These are phyloP conservation scores for Laetiporus sulphureus DNA, from an alignment of 1,284 basidiomycete species.

Conservation along the genomic window DNA sequence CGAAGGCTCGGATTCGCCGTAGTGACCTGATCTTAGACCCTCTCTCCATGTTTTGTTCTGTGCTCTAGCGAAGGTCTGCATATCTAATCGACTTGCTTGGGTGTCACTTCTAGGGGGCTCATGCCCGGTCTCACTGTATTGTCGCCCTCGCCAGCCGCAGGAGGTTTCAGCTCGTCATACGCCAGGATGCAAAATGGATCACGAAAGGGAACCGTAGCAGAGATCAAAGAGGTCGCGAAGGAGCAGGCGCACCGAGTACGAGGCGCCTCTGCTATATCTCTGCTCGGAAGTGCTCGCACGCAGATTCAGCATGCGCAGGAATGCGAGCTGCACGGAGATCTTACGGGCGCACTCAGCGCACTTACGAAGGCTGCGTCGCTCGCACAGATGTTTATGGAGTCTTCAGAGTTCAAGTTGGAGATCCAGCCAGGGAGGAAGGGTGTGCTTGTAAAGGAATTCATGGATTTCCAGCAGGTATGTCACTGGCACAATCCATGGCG, in stretches of 20 bases:
- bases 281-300: conserved; percentile 53
- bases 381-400: conserved; percentile 48
- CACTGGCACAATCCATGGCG: no score
- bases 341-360: conserved; percentile 50
- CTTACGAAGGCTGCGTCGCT: conserved; percentile 57
- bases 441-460: conserved; percentile 47
- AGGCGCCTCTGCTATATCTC: conserved; percentile 45
- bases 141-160: conserved; percentile 24
- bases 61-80: no score
- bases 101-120: conserved; percentile 14
- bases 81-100: no score
- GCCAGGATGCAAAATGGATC: conserved; percentile 31
- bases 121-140: conserved; percentile 32
- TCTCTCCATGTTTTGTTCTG: no score
- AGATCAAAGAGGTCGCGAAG: conserved; percentile 59
- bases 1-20: no score
- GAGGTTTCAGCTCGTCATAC: conserved; percentile 18
- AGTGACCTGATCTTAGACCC: no score
- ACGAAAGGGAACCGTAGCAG: conserved; percentile 37
- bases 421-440: conserved; percentile 38
- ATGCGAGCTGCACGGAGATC: conserved; percentile 48
- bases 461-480: conserved; percentile 53
- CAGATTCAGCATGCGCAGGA: conserved; percentile 45
- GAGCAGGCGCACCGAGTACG: conserved; percentile 47
- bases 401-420: conserved; percentile 48